Conservation (phyloP, 352 stramenopile species). For the Phytopythium chamaehyphon region DNA sequence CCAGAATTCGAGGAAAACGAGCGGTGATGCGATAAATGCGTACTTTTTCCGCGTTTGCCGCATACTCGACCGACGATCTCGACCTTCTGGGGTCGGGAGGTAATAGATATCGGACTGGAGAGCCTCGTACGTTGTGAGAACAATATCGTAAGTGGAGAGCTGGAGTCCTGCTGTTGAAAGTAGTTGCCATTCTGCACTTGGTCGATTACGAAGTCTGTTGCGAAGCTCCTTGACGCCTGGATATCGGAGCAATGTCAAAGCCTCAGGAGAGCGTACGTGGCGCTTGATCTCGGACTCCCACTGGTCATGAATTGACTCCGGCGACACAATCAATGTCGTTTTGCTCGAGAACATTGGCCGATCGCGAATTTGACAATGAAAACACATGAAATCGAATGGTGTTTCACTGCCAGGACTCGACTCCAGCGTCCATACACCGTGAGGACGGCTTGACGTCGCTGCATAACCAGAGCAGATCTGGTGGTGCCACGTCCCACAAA, state of each 20-base stretch:
- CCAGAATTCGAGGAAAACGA: slow-evolving; percentile 86
- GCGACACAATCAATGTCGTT: slow-evolving; percentile 92
- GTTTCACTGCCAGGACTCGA: not conserved
- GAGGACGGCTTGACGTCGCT: slow-evolving; percentile 1
- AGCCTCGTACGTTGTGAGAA: slow-evolving; percentile 90
- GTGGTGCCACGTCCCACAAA: slow-evolving; percentile 61
- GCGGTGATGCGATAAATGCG: slow-evolving; percentile 80
- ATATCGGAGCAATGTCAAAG: slow-evolving; percentile 53
- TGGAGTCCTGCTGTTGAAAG: slow-evolving; percentile 33
- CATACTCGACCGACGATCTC: slow-evolving; percentile 49
- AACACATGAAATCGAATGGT: slow-evolving; percentile 45
- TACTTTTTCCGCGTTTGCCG: slow-evolving; percentile 73
- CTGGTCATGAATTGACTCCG: slow-evolving; percentile 87
- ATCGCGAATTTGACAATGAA: slow-evolving; percentile 48
- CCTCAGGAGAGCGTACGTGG: slow-evolving; percentile 50
- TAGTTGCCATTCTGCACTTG: slow-evolving; percentile 49
- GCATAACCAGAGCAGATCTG: slow-evolving; percentile 50
- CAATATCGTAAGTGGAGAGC: slow-evolving; percentile 84
- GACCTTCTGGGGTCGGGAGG: slow-evolving; percentile 30
- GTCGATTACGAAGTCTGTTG: slow-evolving; percentile 18
- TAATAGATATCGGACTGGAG: slow-evolving; percentile 84
- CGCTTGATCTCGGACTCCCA: slow-evolving; percentile 86
- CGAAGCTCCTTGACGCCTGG: slow-evolving; percentile 51
- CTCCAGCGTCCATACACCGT: slow-evolving; percentile 18
- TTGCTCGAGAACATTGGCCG: slow-evolving; percentile 37